These are phyloP conservation scores for Citrus sp. DNA, from an alignment of 345 rosid genomes.

Conservation along the genomic window DNA sequence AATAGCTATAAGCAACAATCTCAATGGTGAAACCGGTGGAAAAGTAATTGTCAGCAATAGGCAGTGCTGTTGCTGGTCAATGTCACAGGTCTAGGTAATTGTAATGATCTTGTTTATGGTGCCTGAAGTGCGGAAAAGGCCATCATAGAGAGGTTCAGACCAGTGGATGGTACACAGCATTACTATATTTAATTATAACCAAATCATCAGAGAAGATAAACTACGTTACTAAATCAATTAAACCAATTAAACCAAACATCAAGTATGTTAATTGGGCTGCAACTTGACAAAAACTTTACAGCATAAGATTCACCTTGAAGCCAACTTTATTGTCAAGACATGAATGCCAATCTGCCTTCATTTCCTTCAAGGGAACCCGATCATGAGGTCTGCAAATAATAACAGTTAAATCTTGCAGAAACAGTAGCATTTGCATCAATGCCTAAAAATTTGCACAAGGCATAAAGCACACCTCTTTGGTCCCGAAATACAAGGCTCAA, in stretches of 20 bases:
- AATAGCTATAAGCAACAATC: not conserved
- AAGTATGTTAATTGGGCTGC: not conserved
- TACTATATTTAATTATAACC: not conserved
- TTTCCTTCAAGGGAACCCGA: slow-evolving; percentile 83
- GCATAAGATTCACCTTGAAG: slow-evolving; percentile 59
- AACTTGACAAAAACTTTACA: slow-evolving; percentile 1
- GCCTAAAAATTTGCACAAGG: not conserved
- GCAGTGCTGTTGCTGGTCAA: not conserved
- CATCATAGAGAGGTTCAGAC: not conserved
- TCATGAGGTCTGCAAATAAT: slow-evolving; percentile 80
- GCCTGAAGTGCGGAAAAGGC: not conserved
- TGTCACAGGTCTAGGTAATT: not conserved
- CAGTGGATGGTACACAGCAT: not conserved
- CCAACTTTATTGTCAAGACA: slow-evolving; percentile 90
- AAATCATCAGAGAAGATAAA: not conserved
- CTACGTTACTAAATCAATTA: no score
- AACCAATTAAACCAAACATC: not conserved
- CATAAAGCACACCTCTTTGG: slow-evolving; percentile 71
- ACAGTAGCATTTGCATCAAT: not conserved
- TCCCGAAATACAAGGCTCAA: slow-evolving; percentile 96
- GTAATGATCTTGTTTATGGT: not conserved
- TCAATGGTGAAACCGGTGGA: not conserved
- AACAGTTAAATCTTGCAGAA: slow-evolving; percentile 3
- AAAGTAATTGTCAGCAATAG: not conserved
- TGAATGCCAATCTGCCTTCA: slow-evolving; percentile 99